Evolutionary conservation across 2,329 filamentous ascomycete genomes (phyloP).

Genomic region (Aaosphaeria pasadenensis): DNA sequence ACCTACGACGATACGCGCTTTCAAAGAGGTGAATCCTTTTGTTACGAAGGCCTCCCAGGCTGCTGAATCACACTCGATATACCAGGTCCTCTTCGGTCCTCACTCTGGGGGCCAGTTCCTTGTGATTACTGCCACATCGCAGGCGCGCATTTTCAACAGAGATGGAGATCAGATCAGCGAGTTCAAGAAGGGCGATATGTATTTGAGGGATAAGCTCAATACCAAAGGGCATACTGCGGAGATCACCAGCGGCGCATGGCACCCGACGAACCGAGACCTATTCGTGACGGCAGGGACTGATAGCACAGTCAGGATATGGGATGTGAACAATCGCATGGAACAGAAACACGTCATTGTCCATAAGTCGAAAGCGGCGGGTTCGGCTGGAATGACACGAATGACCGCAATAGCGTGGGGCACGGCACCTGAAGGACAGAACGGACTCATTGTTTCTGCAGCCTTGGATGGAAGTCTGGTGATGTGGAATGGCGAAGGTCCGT

Average conservation of each 20-base stretch:
- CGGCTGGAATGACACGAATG: constrained; percentile 88
- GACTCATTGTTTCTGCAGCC: constrained; percentile 76
- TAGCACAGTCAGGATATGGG: constrained; percentile 95
- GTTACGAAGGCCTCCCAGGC: constrained; percentile 67
- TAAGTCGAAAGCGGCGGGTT: constrained; percentile 86
- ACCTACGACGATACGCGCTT: constrained; percentile 87
- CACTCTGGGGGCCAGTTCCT: constrained; percentile 76
- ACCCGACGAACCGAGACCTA: constrained; percentile 77
- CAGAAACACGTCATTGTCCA: constrained; percentile 95
- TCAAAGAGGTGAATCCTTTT: constrained; percentile 87
- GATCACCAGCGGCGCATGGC: constrained; percentile 85
- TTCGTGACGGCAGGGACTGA: constrained; percentile 92
- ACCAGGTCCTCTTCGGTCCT: constrained; percentile 84
- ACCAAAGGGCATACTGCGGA: constrained; percentile 96
- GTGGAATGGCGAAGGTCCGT: constrained; percentile 88
- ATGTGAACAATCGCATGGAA: constrained; percentile 82
- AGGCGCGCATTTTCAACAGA: constrained; percentile 83
- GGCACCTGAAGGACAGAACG: constrained; percentile 71
- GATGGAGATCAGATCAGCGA: constrained; percentile 84
- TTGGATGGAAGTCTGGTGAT: constrained; percentile 88
- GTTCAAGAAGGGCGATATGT: constrained; percentile 98
- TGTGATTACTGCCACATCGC: constrained; percentile 82
- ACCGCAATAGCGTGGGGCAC: constrained; percentile 86
- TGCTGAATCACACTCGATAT: constrained; percentile 82
- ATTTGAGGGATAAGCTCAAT: constrained; percentile 93